Evolutionary conservation across 768 basidiomycete species (phyloP), one percentile per base, ranked within the genome.

Genomic region (Boletus tylopilopsis): DNA sequence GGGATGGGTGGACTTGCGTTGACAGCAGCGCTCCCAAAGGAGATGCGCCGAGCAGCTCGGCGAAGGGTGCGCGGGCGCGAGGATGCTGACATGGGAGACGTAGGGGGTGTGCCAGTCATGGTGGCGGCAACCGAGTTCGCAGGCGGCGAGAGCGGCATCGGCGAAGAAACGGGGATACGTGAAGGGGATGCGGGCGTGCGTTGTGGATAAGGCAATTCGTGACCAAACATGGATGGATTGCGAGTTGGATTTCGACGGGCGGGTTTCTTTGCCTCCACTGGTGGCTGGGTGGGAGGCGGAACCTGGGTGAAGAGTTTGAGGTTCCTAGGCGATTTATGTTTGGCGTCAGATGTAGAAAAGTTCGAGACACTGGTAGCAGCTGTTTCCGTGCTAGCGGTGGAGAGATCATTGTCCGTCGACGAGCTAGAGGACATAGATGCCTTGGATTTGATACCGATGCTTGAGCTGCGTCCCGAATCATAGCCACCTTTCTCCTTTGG

Each of bases 141-240:
- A 25, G 62, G 33, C 11, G 63, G 47, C 4, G 50, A 57, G 46
- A 65, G 51, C 11, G 59, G 50, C 2, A 54, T 45, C 45, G 68
- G 66, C 1, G 63, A 64, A 15, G 64, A 67, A 45, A 66, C 50
- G 1, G 63, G 66, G 38, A 68, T 64, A 22, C 64, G 66, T 2
- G 66, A 59, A 9, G 66, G 66, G 15, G 63, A 59, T 13, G 64
- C 41, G 21, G 70, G 63, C 6, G 68, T 69, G 25, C 62, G 58
- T 43, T 72, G 71, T 23, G 76, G 68, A 40, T 66, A 70, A 32
- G 82, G 83, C 30, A 85, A 73, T 63, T 86, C 85, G 48, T 72
- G 75, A 33, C 84, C 86, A 56, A 85, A 78, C 58, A 84, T 84
- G 58, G 79, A 84, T 29, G 82, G 82, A 54, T 82, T 84, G 46